These are phyloP conservation scores for Carpinus fangiana DNA, from an alignment of 306 rosid species.

Conservation along the genomic window DNA sequence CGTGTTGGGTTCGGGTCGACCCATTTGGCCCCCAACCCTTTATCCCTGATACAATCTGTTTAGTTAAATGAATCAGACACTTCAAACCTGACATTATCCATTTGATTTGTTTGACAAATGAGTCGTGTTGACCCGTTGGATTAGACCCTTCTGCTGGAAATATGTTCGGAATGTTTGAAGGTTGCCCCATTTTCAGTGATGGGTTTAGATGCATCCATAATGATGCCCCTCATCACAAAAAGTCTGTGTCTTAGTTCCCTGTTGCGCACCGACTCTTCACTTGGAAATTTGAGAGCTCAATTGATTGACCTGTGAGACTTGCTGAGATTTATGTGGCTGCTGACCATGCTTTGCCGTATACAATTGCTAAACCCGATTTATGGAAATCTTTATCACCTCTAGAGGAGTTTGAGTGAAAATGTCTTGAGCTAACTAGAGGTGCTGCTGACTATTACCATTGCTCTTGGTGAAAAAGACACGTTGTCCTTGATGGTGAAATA, in stretches of 20 bases:
- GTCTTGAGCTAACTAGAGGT: conserved; percentile 87
- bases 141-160: conserved; percentile 51
- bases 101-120: too few species aligned
- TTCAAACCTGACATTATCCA: too few species aligned
- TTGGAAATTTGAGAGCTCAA: conserved; percentile 75
- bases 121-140: too few species aligned
- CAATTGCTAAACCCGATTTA: conserved; percentile 62
- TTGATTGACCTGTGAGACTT: conserved; percentile 95
- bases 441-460: conserved; percentile 88
- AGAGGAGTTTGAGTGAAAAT: conserved; percentile 90
- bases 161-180: conserved; percentile 70
- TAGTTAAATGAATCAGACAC: too few species aligned
- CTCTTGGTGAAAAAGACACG: conserved; percentile 99
- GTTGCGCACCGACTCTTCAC: conserved; percentile 89
- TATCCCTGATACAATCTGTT: too few species aligned
- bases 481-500: conserved; percentile 98
- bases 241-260: conserved; percentile 51
- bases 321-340: conserved; percentile 92
- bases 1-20: too few species aligned
- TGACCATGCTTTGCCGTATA: conserved; percentile 78
- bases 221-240: conserved; percentile 67
- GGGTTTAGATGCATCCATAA: conserved; percentile 64
- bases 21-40: too few species aligned
- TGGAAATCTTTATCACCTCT: conserved; percentile 70
- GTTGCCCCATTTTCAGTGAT: conserved; percentile 54